Conservation (phyloP, 352 stramenopile species). For the Globisporangium paroecandrum region DNA sequence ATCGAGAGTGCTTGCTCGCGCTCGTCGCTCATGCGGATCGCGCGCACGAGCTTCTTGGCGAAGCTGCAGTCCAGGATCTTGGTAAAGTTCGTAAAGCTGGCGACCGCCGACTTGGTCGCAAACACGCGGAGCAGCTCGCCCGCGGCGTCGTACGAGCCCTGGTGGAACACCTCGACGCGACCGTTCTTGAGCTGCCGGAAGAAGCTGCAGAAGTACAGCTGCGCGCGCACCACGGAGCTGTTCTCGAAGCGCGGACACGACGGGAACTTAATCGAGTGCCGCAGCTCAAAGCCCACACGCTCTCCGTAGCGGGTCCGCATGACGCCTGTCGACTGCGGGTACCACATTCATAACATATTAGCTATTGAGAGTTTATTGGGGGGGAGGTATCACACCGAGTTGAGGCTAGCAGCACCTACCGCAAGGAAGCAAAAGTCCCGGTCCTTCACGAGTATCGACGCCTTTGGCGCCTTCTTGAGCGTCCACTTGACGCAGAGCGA, state of each 20-base stretch:
- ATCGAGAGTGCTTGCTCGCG: constrained; percentile 28
- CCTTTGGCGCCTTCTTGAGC: constrained; percentile 33
- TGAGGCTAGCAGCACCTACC: constrained; percentile 9
- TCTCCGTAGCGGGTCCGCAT: constrained; percentile 28
- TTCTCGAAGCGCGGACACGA: constrained; percentile 45
- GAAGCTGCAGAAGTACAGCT: constrained; percentile 66
- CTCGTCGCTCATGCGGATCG: constrained; percentile 31
- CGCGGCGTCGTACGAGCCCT: constrained; percentile 49
- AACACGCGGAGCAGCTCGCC: constrained; percentile 42
- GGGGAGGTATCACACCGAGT: neutral
- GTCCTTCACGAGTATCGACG: constrained; percentile 40
- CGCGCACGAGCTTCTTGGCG: constrained; percentile 60
- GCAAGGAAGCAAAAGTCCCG: constrained; percentile 50
- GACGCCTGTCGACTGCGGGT: constrained; percentile 23
- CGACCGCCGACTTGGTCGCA: constrained; percentile 40
- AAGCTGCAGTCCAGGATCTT: constrained; percentile 45
- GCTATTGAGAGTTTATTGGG: neutral
- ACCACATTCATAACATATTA: neutral
- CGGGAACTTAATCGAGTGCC: constrained; percentile 64
- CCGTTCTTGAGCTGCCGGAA: constrained; percentile 57
- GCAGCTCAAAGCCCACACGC: constrained; percentile 40
- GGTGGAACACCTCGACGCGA: constrained; percentile 62
- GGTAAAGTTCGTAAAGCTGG: constrained; percentile 37
- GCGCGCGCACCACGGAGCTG: constrained; percentile 50
- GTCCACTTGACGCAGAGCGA: constrained; percentile 47